Percentiles rank a stretch among this genome's conserved stretches.
These are phyloP conservation scores for Chalciporus chontae DNA, from an alignment of 768 basidiomycete species.

Conservation along the genomic window DNA sequence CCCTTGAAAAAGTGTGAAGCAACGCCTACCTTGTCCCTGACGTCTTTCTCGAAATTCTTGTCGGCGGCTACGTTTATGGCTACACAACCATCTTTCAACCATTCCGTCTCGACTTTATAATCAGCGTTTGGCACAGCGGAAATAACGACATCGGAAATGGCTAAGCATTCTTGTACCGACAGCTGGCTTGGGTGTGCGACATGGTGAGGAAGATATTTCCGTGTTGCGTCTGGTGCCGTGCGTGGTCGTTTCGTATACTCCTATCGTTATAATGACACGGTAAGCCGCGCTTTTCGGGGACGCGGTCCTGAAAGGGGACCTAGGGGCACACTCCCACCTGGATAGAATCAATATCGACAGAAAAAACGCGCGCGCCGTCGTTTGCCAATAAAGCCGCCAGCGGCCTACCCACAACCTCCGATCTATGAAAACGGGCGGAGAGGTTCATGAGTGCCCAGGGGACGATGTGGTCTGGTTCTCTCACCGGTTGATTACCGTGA, in stretches of 20 bases:
- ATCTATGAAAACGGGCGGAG: constrained; percentile 42
- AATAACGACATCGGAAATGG: constrained; percentile 87
- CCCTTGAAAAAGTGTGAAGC: background rate
- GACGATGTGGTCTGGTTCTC: constrained; percentile 14
- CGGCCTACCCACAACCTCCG: constrained; percentile 95
- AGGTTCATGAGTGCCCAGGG: constrained; percentile 2
- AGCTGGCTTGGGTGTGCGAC: constrained; percentile 67
- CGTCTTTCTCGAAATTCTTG: constrained; percentile 94
- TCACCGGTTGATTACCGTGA: constrained; percentile 93
- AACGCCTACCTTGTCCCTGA: constrained; percentile 77
- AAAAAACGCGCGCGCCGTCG: constrained; percentile 94
- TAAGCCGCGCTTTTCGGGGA: background rate
- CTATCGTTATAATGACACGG: constrained; percentile 24
- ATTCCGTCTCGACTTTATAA: constrained; percentile 88
- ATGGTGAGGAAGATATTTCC: constrained; percentile 80
- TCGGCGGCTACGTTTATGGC: constrained; percentile 92
- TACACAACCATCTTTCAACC: constrained; percentile 91
- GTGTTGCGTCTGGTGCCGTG: constrained; percentile 34
- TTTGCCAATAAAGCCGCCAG: constrained; percentile 94
- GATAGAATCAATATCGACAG: constrained; percentile 92
- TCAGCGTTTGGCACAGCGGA: constrained; percentile 83
- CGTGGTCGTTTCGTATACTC: constrained; percentile 94
- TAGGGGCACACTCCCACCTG: constrained; percentile 44
- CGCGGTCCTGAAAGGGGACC: background rate
- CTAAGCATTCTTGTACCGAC: constrained; percentile 76